Evolutionary conservation across 495 filamentous ascomycete species (phyloP), one percentile per base, ranked within the genome.

Genomic region (Chaetomium tenue): DNA sequence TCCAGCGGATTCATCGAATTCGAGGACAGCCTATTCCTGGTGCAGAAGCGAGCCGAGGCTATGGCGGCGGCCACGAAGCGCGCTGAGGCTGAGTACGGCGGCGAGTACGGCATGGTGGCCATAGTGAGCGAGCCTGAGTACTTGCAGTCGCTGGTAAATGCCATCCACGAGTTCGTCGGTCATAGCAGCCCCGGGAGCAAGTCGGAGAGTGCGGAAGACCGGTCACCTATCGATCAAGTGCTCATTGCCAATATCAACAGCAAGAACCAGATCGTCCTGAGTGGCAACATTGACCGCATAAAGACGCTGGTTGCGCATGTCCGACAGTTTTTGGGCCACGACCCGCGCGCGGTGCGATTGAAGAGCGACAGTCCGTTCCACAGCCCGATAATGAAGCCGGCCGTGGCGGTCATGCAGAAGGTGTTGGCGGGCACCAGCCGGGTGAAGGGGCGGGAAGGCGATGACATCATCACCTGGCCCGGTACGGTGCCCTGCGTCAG

Each of bases 191-290:
- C 84, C 11, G 87, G 88, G 15, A 78, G 82, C 40, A 89, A 88
- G 67, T 83, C 82, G 46, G 90, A 94, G 74, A 87, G 84, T 58
- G 79, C 77, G 23, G 78, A 86, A 59, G 84, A 89, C 46, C 76
- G 84, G 55, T 87, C 89, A 46, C 81, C 90, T 5, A 91, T 93
- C 60, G 84, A 94, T 69, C 89, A 96, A 74, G 92, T 98, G 60
- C 81, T 88, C 58, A 92, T 98, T 64, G 94, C 92, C 33, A 98
- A 98, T 70, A 87, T 97, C 76, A 98, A 98, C 76, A 88, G 86
- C 67, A 94, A 91, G 76, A 96, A 95, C 70, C 94, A 98, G 74
- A 95, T 98, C 70, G 94, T 98, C 60, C 79, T 98, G 40, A 92
- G 89, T 67, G 94, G 94, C 3, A 94, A 87, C 72, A 87, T 98